These are phyloP conservation scores for Neonectria coccinea DNA, from an alignment of 2,329 filamentous ascomycete species.

Conservation along the genomic window DNA sequence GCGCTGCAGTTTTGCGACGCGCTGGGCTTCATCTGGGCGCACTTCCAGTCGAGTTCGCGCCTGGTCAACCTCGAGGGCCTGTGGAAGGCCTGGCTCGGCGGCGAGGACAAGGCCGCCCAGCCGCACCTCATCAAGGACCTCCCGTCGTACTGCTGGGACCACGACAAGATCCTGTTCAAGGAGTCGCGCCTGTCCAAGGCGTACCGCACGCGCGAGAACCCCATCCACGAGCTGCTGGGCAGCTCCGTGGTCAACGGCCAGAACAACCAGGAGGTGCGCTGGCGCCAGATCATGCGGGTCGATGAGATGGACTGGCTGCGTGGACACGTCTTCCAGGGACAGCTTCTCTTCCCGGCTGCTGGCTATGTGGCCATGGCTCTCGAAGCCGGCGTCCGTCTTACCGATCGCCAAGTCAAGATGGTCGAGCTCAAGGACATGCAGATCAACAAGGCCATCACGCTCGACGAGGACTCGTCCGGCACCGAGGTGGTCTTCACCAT, in stretches of 20 bases:
- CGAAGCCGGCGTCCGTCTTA: constrained; percentile 40
- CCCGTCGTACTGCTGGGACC: constrained; percentile 55
- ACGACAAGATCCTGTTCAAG: constrained; percentile 49
- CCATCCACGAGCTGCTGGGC: constrained; percentile 54
- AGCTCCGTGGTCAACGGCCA: constrained; percentile 14
- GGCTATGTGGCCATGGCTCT: constrained; percentile 54
- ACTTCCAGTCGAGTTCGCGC: constrained; percentile 13
- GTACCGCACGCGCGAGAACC: constrained; percentile 45
- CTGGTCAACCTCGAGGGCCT: background rate
- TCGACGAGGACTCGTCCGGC: constrained; percentile 24
- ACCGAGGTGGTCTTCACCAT: constrained; percentile 30
- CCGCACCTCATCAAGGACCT: constrained; percentile 43
- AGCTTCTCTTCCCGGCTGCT: constrained; percentile 55
- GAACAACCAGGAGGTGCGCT: constrained; percentile 34
- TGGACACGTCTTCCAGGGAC: constrained; percentile 50
- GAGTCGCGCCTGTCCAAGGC: constrained; percentile 45
- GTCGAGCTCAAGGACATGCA: constrained; percentile 22
- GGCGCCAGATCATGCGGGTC: constrained; percentile 42
- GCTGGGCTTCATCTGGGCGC: constrained; percentile 35
- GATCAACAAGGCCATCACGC: constrained; percentile 31
- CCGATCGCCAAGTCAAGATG: constrained; percentile 7
- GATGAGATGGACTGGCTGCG: constrained; percentile 53
- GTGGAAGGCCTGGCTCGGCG: background rate
- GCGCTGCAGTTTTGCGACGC: constrained; percentile 28
- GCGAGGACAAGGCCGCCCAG: background rate